phyloP scores from a whole-genome alignment of 345 rosid species.

The Salix arbutifolia region DNA sequence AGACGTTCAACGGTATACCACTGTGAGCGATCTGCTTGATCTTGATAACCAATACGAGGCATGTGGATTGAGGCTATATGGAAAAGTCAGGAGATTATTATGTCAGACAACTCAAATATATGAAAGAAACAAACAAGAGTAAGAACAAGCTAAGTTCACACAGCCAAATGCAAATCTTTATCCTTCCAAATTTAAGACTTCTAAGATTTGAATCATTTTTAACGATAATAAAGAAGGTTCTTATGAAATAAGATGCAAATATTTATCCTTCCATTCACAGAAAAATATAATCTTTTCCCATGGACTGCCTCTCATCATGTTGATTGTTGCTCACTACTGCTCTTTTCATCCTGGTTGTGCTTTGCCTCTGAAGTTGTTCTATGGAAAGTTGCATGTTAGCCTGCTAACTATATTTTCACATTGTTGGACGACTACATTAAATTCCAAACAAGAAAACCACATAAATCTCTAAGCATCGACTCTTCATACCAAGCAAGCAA shows the following conservation, averaged over 20 bases:
- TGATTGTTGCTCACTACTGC: background rate
- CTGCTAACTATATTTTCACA: no score
- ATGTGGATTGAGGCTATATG: conserved; percentile 72
- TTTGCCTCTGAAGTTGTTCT: background rate
- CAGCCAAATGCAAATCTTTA: background rate
- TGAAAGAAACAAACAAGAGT: background rate
- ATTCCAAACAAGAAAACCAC: background rate
- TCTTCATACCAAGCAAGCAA: background rate
- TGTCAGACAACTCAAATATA: background rate
- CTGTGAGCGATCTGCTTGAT: conserved; percentile 65
- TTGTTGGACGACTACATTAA: background rate
- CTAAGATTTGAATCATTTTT: background rate
- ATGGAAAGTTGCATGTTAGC: no score
- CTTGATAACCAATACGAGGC: conserved; percentile 83
- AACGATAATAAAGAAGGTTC: background rate
- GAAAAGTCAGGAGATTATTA: background rate
- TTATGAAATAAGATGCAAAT: background rate
- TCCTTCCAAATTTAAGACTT: background rate
- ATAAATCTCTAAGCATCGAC: background rate
- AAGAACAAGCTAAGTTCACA: background rate
- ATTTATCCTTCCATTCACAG: no score
- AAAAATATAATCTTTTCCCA: no score
- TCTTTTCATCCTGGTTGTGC: background rate
- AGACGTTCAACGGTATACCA: conserved; percentile 90
- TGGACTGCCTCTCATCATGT: background rate